Base-by-base conservation (phyloP, 2,329 filamentous ascomycete species). In the Botryotinia globosa region DNA sequence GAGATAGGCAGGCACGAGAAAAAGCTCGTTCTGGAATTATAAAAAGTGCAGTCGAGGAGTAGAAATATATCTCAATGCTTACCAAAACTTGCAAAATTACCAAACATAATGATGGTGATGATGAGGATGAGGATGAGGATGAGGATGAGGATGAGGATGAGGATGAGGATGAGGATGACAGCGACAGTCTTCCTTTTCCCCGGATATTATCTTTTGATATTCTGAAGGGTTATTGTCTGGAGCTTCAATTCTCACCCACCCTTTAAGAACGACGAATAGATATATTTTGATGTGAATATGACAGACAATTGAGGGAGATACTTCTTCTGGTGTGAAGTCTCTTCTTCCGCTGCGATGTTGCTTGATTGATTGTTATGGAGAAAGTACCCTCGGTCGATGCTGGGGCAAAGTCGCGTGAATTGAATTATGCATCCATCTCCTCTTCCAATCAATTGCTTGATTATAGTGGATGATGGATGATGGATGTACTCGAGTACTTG, bases 1-100 rank as follows among this genome's bases (percentile, higher is more conserved):
- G 22, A 48, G 42, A 14, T 18, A 29, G 25, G n/a, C n/a, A 63
- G n/a, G 16, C 10, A 63, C 8, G 25, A 42, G 34, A 34, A 65
- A 34, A 34, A 14, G 20, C 32, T 8, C 25, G 64, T 54, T 34
- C 12, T 20, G 9, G 29, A 61, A n/a, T 44, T 48, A 22, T 22
- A 29, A 34, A 71, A 10, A 32, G 18, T 4, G 51, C 29, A 29
- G 16, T 25, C 58, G 14, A 63, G 32, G 25, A 54, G 29, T 14
- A 54, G 12, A 9, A 25, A 32, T 32, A 42, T n/a, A 9, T 32
- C n/a, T 65, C 39, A 44, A 34, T 69, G 70, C 73, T 74, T 69
- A 74, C 73, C 73, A 58, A 74, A 44, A 42, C 54, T 59, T 58
- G 69, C 64, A 18, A 72, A 63, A 29, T 64, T 67, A 44, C 62